phyloP scores from a whole-genome alignment of 495 filamentous ascomycete species.

The Aspergillus haitiensis region DNA sequence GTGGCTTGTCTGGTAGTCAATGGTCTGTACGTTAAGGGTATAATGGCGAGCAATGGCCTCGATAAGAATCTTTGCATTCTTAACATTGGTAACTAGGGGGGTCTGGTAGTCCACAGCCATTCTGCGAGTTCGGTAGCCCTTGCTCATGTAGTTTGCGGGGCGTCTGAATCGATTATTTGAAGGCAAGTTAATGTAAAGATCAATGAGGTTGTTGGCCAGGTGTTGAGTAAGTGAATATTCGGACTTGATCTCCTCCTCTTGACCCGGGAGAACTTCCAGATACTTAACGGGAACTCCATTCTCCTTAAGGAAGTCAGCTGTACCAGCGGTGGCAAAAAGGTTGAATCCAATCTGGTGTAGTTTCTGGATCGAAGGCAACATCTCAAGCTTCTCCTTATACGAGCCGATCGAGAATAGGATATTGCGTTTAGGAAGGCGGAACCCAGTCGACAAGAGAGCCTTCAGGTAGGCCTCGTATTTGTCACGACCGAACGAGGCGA shows the following conservation, averaged over 20 bases:
- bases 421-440: slow-evolving; percentile 93
- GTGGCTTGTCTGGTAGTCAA: slow-evolving; percentile 89
- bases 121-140: slow-evolving; percentile 88
- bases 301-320: slow-evolving; percentile 91
- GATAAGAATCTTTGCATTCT: slow-evolving; percentile 96
- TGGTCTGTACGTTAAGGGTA: slow-evolving; percentile 72
- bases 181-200: slow-evolving; percentile 97
- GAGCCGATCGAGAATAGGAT: slow-evolving; percentile 94
- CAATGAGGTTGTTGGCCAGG: slow-evolving; percentile 93
- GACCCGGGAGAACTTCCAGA: slow-evolving; percentile 74
- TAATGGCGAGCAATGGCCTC: slow-evolving; percentile 90
- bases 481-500: slow-evolving; percentile 92
- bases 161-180: slow-evolving; percentile 96
- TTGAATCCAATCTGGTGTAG: slow-evolving; percentile 87
- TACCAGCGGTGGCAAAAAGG: slow-evolving; percentile 92
- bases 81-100: slow-evolving; percentile 95
- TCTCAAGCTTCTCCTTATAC: slow-evolving; percentile 95
- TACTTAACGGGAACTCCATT: slow-evolving; percentile 88
- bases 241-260: slow-evolving; percentile 79
- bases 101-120: slow-evolving; percentile 99
- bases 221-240: slow-evolving; percentile 96
- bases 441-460: slow-evolving; percentile 90
- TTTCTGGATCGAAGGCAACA: slow-evolving; percentile 89
- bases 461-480: slow-evolving; percentile 98
- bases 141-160: slow-evolving; percentile 97